phyloP scores from a whole-genome alignment of 2,329 filamentous ascomycete genomes.

The Ampelomyces quisqualis region DNA sequence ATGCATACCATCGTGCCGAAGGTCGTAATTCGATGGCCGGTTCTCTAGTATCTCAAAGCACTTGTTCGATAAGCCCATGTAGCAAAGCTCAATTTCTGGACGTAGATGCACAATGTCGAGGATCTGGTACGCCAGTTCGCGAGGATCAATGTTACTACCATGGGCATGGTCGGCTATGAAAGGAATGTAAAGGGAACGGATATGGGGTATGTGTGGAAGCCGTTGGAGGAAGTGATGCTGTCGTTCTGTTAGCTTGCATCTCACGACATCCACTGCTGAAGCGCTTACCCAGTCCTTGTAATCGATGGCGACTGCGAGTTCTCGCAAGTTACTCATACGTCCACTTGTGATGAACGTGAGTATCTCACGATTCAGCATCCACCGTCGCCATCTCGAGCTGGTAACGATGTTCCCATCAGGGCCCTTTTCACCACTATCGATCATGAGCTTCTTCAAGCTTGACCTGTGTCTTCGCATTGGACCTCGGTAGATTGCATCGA shows the following conservation, averaged over 20 bases:
- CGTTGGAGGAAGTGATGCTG: conserved; percentile 78
- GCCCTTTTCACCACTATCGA: conserved; percentile 66
- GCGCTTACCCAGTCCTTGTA: conserved; percentile 74
- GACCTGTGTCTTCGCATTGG: conserved; percentile 68
- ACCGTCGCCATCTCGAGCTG: conserved; percentile 61
- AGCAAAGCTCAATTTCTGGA: conserved; percentile 74
- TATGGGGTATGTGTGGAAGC: conserved; percentile 67
- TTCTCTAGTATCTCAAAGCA: conserved; percentile 80
- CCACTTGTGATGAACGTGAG: conserved; percentile 74
- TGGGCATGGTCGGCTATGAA: conserved; percentile 65
- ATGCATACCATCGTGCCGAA: conserved; percentile 34
- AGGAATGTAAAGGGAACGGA: conserved; percentile 70
- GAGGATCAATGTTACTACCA: conserved; percentile 57
- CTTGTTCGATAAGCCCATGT: conserved; percentile 72
- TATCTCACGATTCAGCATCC: conserved; percentile 70
- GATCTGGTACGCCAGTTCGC: conserved; percentile 73
- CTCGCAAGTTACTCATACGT: conserved; percentile 68
- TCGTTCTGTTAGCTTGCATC: conserved; percentile 10
- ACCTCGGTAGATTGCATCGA: conserved; percentile 70
- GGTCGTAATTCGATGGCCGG: conserved; percentile 49
- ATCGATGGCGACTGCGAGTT: conserved; percentile 71
- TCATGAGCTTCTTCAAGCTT: conserved; percentile 71
- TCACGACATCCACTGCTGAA: neutral
- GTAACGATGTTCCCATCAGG: conserved; percentile 44
- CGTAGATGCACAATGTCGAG: conserved; percentile 75